Evolutionary conservation across 1,284 basidiomycete genomes (phyloP).

Genomic region (Pseudomicrostroma phylloplanum): DNA sequence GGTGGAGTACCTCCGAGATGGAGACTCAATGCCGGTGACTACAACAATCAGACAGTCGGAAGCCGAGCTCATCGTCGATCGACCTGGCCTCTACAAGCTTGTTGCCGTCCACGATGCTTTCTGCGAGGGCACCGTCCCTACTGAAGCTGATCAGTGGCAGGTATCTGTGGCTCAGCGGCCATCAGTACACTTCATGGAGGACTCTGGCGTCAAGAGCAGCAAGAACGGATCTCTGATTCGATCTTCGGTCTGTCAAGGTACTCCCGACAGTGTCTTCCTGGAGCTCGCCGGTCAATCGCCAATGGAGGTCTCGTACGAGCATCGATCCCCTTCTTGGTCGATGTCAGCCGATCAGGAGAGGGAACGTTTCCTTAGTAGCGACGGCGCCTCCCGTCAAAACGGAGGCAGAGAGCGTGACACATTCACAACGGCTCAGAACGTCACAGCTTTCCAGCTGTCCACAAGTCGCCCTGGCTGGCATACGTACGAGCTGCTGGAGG

Average conservation of each 20-base stretch:
- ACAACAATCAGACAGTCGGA: constrained; percentile 63
- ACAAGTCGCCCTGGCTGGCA: constrained; percentile 73
- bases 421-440: constrained; percentile 77
- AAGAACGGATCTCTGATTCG: constrained; percentile 55
- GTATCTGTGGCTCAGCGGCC: constrained; percentile 74
- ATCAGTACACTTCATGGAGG: constrained; percentile 38
- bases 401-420: constrained; percentile 43
- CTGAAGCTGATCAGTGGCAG: constrained; percentile 61
- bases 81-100: constrained; percentile 72
- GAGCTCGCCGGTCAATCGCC: constrained; percentile 63
- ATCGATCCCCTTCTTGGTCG: constrained; percentile 20
- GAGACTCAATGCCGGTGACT: constrained; percentile 48
- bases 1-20: constrained; percentile 66
- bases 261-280: constrained; percentile 70
- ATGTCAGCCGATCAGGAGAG: constrained; percentile 31
- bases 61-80: constrained; percentile 63
- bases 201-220: constrained; percentile 10
- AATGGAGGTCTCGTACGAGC: constrained; percentile 31
- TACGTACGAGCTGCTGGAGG: constrained; percentile 78
- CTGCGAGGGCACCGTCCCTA: constrained; percentile 69
- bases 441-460: constrained; percentile 74
- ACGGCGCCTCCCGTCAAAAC: not conserved
- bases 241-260: constrained; percentile 71
- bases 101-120: constrained; percentile 69
- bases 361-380: not conserved